Evolutionary conservation across 345 rosid genomes (phyloP).

Genomic region (Ricinus communis): DNA sequence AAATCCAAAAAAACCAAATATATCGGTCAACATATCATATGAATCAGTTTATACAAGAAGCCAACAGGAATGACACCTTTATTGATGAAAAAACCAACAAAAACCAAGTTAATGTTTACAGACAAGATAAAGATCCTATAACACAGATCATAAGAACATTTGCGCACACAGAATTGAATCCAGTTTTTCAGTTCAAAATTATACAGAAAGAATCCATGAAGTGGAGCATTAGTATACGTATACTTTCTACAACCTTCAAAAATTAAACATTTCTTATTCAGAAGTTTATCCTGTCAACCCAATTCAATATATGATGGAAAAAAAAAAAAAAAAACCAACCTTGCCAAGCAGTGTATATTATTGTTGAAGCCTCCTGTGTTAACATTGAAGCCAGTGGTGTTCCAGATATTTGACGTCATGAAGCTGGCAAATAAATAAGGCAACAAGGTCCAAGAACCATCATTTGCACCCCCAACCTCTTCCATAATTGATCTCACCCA

Average conservation of each 20-base stretch:
- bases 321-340: conserved; percentile 40
- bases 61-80: not conserved
- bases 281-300: not conserved
- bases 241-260: not conserved
- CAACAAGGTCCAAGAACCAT: conserved; percentile 90
- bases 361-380: conserved; percentile 96
- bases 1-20: not conserved
- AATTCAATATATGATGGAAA: not conserved
- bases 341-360: conserved; percentile 93
- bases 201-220: not conserved
- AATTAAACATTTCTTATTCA: not conserved
- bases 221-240: not conserved
- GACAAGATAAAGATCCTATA: not conserved
- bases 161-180: not conserved
- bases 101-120: not conserved
- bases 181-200: not conserved
- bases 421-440: conserved; percentile 87
- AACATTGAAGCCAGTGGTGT: conserved; percentile 79
- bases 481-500: conserved; percentile 89
- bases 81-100: not conserved
- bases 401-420: conserved; percentile 92
- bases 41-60: conserved; percentile 10
- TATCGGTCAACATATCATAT: not conserved
- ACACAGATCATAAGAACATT: not conserved
- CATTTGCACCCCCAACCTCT: conserved; percentile 90